Percentiles rank a stretch among this genome's conserved stretches.
Conservation (phyloP, 2,329 filamentous ascomycete genomes). For the Penicillium rolfsii region DNA sequence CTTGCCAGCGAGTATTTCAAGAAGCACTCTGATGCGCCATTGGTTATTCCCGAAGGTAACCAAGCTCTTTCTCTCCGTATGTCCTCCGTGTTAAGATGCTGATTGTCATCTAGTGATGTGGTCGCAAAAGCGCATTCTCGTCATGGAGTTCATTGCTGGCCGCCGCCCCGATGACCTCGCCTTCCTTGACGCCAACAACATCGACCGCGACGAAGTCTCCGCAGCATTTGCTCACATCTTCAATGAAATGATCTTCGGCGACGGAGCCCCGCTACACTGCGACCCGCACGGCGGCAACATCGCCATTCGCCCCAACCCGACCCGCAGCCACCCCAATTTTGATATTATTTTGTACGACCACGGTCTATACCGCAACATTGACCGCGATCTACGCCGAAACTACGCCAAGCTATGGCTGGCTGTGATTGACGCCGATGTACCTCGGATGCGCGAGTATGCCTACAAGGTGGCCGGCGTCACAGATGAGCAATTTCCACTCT, state of each 20-base stretch:
- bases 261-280: constrained; percentile 86
- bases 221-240: constrained; percentile 89
- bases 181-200: constrained; percentile 81
- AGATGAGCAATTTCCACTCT: constrained; percentile 90
- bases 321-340: constrained; percentile 72
- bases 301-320: constrained; percentile 77
- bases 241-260: constrained; percentile 99
- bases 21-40: constrained; percentile 70
- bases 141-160: constrained; percentile 92
- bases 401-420: constrained; percentile 98
- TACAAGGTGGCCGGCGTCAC: constrained; percentile 85
- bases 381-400: constrained; percentile 72
- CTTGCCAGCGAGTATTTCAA: constrained; percentile 81
- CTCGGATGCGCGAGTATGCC: constrained; percentile 83
- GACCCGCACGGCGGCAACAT: constrained; percentile 97
- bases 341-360: constrained; percentile 97
- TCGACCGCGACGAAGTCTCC: constrained; percentile 93
- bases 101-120: constrained; percentile 67
- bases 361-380: constrained; percentile 92
- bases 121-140: constrained; percentile 84
- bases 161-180: constrained; percentile 84
- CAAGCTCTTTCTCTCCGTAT: background rate
- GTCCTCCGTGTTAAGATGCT: constrained; percentile 12
- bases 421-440: constrained; percentile 86
- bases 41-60: constrained; percentile 75